A percentile compares a stretch with the other conserved stretches of the same genome.
These are phyloP conservation scores for Ophiostoma montium DNA, from an alignment of 2,329 filamentous ascomycete genomes.

Conservation along the genomic window DNA sequence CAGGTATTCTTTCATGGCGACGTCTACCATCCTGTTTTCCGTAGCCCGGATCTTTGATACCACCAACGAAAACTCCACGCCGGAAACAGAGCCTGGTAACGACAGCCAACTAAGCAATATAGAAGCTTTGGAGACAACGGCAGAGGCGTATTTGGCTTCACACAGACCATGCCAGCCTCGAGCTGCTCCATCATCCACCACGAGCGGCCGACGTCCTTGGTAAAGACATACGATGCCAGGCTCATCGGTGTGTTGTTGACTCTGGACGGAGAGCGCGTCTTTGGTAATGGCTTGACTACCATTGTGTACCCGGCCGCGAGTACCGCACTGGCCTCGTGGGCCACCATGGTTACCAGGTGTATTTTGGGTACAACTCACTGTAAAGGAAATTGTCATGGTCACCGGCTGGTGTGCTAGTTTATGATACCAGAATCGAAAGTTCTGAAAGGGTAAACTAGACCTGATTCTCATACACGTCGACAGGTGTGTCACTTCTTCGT, in stretches of 20 bases:
- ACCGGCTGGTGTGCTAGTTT: no score
- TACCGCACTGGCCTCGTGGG: constrained; percentile 53
- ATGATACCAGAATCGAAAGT: no score
- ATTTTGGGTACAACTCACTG: no score
- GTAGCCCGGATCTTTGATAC: constrained; percentile 15
- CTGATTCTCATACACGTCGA: no score
- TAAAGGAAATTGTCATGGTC: no score
- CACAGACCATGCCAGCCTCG: constrained; percentile 49
- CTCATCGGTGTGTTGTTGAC: constrained; percentile 32
- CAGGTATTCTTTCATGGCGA: constrained; percentile 29
- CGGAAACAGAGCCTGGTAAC: constrained; percentile 1
- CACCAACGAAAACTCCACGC: constrained; percentile 15
- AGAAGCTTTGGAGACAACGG: no score
- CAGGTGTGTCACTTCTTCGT: no score
- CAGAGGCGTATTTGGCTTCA: constrained; percentile 13
- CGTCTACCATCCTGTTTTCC: constrained; percentile 21
- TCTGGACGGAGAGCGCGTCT: constrained; percentile 22
- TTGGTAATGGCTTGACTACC: constrained; percentile 57
- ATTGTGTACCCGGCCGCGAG: constrained; percentile 61
- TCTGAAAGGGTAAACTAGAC: no score
- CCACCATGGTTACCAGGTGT: no score
- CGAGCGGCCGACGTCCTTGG: constrained; percentile 20
- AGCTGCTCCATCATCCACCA: constrained; percentile 32
- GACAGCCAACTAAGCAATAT: no score
- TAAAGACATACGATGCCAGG: constrained; percentile 20